phyloP scores from a whole-genome alignment of 2,329 filamentous ascomycete species.

The Helicocarpus griseus region DNA sequence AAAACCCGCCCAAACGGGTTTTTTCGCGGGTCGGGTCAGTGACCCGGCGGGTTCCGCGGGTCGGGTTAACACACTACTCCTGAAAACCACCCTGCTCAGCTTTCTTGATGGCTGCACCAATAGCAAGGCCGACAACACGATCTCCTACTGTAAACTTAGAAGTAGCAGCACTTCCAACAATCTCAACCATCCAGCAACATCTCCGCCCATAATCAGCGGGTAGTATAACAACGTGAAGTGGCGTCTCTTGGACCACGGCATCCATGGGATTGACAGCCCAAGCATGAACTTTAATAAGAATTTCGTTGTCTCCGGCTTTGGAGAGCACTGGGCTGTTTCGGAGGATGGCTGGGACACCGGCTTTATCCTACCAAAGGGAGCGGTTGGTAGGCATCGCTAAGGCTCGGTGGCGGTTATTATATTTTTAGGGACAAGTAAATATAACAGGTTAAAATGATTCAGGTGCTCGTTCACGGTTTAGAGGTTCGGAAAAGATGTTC shows the following conservation, averaged over 20 bases:
- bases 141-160: neutral
- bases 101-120: neutral
- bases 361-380: neutral
- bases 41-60: too few species aligned
- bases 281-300: neutral
- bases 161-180: neutral
- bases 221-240: too few species aligned
- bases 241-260: too few species aligned
- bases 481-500: too few species aligned
- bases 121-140: neutral
- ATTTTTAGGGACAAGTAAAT: neutral
- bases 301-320: neutral
- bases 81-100: neutral
- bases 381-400: neutral
- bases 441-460: neutral
- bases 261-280: neutral
- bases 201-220: too few species aligned
- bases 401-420: neutral
- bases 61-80: neutral
- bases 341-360: neutral
- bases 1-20: too few species aligned
- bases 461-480: too few species aligned
- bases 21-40: too few species aligned
- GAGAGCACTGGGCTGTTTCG: neutral
- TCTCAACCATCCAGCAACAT: too few species aligned